Evolutionary conservation across 768 basidiomycete species (phyloP).

Genomic region (Boletus sp.): DNA sequence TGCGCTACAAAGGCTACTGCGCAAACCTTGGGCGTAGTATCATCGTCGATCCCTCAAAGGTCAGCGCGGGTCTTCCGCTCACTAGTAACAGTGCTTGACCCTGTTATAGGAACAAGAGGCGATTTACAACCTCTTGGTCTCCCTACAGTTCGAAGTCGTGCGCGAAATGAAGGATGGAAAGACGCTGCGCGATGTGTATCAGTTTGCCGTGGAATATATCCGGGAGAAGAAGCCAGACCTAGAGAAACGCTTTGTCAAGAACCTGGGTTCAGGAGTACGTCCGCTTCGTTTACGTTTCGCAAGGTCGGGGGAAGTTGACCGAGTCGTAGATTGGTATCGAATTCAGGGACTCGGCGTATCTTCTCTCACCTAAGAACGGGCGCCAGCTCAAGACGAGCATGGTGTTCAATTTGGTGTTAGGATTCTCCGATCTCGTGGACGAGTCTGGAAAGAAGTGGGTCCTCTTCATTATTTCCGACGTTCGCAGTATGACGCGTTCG

Average conservation of each 20-base stretch:
- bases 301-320: not conserved
- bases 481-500: not conserved
- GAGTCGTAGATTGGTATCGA: constrained; percentile 85
- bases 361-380: constrained; percentile 77
- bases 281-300: not conserved
- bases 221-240: constrained; percentile 78
- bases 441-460: constrained; percentile 71
- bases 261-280: constrained; percentile 83
- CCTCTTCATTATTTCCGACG: not conserved
- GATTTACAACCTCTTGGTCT: constrained; percentile 74
- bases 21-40: constrained; percentile 91
- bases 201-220: constrained; percentile 64
- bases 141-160: constrained; percentile 74
- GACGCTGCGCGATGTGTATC: constrained; percentile 76
- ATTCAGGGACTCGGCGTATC: constrained; percentile 84
- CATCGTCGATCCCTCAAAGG: constrained; percentile 90
- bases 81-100: not conserved
- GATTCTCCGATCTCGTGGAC: constrained; percentile 80
- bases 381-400: constrained; percentile 72
- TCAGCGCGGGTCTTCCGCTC: constrained; percentile 26
- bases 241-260: constrained; percentile 84
- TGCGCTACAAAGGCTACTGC: constrained; percentile 92
- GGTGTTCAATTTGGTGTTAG: constrained; percentile 81
- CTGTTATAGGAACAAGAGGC: constrained; percentile 79
- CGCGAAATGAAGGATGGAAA: constrained; percentile 77